A percentile compares a stretch with the other conserved stretches of the same genome.
Conservation (phyloP, 331 rosid genomes). For the Spiraea crenata region DNA sequence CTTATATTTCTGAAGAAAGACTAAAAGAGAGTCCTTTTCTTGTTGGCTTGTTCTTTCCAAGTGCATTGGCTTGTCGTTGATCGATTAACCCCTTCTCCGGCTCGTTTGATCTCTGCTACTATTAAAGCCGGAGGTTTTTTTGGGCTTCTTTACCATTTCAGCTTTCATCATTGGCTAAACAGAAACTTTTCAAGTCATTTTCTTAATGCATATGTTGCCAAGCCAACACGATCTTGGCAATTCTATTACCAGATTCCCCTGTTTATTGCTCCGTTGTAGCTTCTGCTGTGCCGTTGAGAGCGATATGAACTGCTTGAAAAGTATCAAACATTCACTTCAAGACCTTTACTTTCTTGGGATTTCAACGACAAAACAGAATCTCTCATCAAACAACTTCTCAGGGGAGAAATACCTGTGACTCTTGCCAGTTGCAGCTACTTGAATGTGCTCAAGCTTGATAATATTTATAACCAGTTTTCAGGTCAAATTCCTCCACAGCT, state of each 20-base stretch:
- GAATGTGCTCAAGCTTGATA: slow-evolving; percentile 54
- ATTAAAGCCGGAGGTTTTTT: slow-evolving; percentile 14
- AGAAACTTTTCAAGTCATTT: too few species aligned
- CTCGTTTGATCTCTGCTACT: neutral
- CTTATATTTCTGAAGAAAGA: too few species aligned
- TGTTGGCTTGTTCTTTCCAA: neutral
- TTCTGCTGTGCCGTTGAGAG: slow-evolving; percentile 28
- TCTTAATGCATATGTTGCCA: too few species aligned
- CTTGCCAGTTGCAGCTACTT: slow-evolving; percentile 53
- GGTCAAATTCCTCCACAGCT: slow-evolving; percentile 59
- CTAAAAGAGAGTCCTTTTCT: too few species aligned
- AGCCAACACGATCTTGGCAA: too few species aligned
- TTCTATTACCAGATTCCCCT: slow-evolving; percentile 20
- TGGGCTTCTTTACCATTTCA: slow-evolving; percentile 21
- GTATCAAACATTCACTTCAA: slow-evolving; percentile 31
- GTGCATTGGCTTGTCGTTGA: neutral
- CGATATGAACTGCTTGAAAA: slow-evolving; percentile 55
- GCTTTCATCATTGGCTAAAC: neutral
- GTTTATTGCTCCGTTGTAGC: slow-evolving; percentile 40
- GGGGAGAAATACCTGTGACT: slow-evolving; percentile 51
- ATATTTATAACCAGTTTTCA: slow-evolving; percentile 42
- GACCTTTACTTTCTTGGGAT: slow-evolving; percentile 56
- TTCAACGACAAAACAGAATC: slow-evolving; percentile 59
- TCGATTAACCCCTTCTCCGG: neutral
- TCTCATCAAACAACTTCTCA: slow-evolving; percentile 58